Base-by-base conservation (phyloP, 2,329 filamentous ascomycete genomes). In the Penicillium decumbens region DNA sequence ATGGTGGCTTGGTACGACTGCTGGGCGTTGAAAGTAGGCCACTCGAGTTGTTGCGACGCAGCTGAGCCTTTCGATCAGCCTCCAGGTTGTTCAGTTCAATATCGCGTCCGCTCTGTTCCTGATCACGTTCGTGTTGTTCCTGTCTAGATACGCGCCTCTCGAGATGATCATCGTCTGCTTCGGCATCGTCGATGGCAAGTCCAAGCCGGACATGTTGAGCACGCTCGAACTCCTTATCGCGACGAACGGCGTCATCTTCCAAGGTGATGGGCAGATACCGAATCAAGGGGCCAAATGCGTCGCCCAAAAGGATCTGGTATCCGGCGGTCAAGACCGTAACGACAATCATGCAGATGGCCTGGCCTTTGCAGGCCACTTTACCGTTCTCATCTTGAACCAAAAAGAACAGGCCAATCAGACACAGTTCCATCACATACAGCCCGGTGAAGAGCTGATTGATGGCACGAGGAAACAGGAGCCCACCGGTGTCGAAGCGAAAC, bases 401-500 rank as follows among this genome's bases (percentile, higher is more conserved):
- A 71, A 96, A 90, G 72, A 97, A 97, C 20, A 96, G 76, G 30
- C 91, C 93, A 39, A 95, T 85, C 48, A 97, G 77, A 60, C 86
- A 91, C 2, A 96, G 76, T 64, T 97, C 90, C 85, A 98, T 93
- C 53, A 96, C 83, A 63, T 98, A 98, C 0, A 98, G 74, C 0
- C 93, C 93, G 0, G 89, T 93, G 64, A 98, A 97, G 0, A 93
- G 87, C 66, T 96, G 92, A 65, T 96, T 96, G 72, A 97, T 88
- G 0, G 93, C 93, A 30, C 85, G 82, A 0, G 93, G 93, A 62
- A 95, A 98, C 44, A 97, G 75, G 1, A 97, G 79, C 38, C 93
- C 93, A 35, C 93, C 93, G 0, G 92, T 98, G 70, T 98, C 93
- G 52, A 87, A 83, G 57, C 85, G 82, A 68, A 95, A 95, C 45